Conservation (phyloP, 768 basidiomycete species). For the Mycena epipterygia region DNA sequence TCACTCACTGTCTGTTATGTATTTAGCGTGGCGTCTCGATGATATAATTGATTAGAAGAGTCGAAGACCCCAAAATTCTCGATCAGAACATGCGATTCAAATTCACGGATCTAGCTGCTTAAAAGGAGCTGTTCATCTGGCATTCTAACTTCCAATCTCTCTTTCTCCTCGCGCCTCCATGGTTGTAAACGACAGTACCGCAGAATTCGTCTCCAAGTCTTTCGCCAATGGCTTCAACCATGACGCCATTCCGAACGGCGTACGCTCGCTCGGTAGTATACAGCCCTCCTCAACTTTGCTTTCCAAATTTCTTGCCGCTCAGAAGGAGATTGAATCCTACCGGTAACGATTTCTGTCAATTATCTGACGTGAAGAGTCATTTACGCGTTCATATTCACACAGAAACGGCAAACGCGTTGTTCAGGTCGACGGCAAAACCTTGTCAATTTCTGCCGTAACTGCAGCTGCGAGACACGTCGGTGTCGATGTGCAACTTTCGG, state of each 20-base stretch:
- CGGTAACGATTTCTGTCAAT: constrained; percentile 56
- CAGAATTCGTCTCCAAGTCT: not conserved
- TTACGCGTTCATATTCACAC: not conserved
- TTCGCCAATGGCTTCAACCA: constrained; percentile 18
- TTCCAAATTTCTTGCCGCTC: constrained; percentile 58
- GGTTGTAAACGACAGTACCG: constrained; percentile 25
- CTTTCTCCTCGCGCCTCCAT: not conserved
- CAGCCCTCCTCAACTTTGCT: constrained; percentile 41
- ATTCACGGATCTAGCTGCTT: not conserved
- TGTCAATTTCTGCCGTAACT: constrained; percentile 77
- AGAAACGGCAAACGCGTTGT: constrained; percentile 67
- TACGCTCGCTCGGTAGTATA: no score
- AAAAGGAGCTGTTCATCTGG: not conserved
- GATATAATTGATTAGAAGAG: no score
- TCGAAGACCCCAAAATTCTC: no score
- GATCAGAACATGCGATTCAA: not conserved
- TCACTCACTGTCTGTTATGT: constrained; percentile 6
- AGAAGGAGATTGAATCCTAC: constrained; percentile 68
- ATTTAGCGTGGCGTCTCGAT: not conserved
- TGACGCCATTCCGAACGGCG: not conserved
- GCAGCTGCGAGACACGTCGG: constrained; percentile 71
- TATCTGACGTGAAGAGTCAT: constrained; percentile 16
- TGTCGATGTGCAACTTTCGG: constrained; percentile 55
- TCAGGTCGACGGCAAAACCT: constrained; percentile 71
- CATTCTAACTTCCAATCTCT: not conserved